Conservation (phyloP, 345 rosid genomes). For the Jatropha curcas region DNA sequence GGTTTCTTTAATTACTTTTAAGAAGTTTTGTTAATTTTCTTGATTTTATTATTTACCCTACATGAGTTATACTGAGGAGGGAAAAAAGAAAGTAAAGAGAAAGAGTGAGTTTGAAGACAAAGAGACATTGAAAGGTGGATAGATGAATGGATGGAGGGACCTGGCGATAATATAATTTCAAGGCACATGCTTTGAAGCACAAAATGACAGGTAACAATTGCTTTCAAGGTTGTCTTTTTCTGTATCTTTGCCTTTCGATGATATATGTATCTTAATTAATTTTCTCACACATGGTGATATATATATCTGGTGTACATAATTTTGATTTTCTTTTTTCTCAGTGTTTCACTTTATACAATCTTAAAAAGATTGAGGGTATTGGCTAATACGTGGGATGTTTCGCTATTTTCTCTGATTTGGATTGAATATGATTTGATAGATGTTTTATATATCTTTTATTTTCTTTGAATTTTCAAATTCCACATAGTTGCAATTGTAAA, state of each 20-base stretch:
- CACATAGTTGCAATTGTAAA: background rate
- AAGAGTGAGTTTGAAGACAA: conserved; percentile 8
- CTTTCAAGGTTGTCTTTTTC: conserved; percentile 51
- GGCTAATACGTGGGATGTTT: background rate
- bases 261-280: background rate
- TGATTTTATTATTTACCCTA: background rate
- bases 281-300: conserved; percentile 12
- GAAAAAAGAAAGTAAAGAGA: background rate
- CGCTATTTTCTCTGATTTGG: background rate
- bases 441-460: background rate
- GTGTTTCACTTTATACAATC: conserved; percentile 2
- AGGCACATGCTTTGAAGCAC: conserved; percentile 36
- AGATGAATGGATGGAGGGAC: conserved; percentile 12
- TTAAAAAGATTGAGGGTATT: background rate
- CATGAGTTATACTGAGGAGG: background rate
- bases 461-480: background rate
- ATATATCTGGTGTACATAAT: background rate
- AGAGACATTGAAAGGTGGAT: conserved; percentile 14
- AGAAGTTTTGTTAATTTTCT: background rate
- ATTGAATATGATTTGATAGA: background rate
- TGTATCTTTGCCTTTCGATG: conserved; percentile 15
- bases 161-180: conserved; percentile 12
- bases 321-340: conserved; percentile 12
- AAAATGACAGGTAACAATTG: conserved; percentile 42
- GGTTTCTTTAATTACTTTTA: too few species aligned